phyloP scores from a whole-genome alignment of 148 eudicot genomes.

The Linanthus parryae region DNA sequence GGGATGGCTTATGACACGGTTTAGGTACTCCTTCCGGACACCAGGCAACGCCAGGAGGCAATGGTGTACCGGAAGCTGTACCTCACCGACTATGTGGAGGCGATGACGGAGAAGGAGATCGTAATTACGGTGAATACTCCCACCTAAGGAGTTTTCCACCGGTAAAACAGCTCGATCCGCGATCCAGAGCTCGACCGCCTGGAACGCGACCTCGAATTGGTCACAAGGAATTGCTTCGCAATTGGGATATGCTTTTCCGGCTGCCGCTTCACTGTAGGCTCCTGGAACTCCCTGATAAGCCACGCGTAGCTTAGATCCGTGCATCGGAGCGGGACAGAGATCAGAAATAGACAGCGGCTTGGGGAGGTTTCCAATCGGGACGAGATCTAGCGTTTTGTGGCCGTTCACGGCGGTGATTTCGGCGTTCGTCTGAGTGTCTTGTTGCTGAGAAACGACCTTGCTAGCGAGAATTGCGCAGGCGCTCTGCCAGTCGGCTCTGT shows the following conservation, averaged over 20 bases:
- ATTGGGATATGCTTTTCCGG: slow-evolving; percentile 79
- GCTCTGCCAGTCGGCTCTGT: slow-evolving; percentile 91
- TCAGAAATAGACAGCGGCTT: slow-evolving; percentile 59
- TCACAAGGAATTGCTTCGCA: slow-evolving; percentile 92
- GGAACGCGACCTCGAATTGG: slow-evolving; percentile 90
- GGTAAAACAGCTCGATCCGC: slow-evolving; percentile 16
- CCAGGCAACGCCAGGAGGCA: slow-evolving; percentile 79
- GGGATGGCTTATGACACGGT: slow-evolving; percentile 75
- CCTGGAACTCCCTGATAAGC: slow-evolving; percentile 97
- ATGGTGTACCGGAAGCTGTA: slow-evolving; percentile 83
- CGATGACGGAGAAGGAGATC: slow-evolving; percentile 62
- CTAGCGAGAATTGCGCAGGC: slow-evolving; percentile 76
- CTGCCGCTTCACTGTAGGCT: slow-evolving; percentile 88
- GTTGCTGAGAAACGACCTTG: slow-evolving; percentile 45
- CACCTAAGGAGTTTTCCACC: slow-evolving; percentile 15
- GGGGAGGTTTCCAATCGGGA: slow-evolving; percentile 48
- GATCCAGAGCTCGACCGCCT: slow-evolving; percentile 16
- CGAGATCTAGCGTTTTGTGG: slow-evolving; percentile 48
- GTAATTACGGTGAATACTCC: slow-evolving; percentile 38
- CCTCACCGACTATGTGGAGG: slow-evolving; percentile 81
- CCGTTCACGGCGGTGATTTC: slow-evolving; percentile 49
- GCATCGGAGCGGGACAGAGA: slow-evolving; percentile 72
- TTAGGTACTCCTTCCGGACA: slow-evolving; percentile 53
- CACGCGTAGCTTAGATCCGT: slow-evolving; percentile 68
- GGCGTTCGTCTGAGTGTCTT: slow-evolving; percentile 20